These are phyloP conservation scores for Sporisorium sorghi DNA, from an alignment of 1,284 basidiomycete genomes.

Conservation along the genomic window DNA sequence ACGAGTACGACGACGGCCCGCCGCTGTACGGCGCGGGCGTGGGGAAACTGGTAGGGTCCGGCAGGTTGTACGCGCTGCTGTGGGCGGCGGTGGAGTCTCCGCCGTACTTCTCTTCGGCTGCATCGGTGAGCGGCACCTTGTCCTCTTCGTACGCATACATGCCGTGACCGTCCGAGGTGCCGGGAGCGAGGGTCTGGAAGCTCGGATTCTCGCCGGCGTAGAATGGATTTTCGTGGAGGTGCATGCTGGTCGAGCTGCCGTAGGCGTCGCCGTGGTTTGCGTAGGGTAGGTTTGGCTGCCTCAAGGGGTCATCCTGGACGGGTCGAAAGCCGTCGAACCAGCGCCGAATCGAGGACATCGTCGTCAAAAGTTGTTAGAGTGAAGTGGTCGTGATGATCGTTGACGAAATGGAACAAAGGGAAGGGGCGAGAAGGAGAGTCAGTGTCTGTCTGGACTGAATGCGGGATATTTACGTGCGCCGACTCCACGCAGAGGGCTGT, in stretches of 20 bases:
- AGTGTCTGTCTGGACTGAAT: background rate
- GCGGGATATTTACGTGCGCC: background rate
- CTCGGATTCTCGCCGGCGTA: slow-evolving; percentile 47
- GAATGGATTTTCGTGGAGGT: slow-evolving; percentile 43
- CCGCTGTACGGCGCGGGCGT: slow-evolving; percentile 41
- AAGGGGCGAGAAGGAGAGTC: background rate
- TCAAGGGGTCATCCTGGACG: slow-evolving; percentile 42
- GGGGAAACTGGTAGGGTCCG: slow-evolving; percentile 24
- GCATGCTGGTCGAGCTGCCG: slow-evolving; percentile 24
- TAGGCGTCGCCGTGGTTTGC: slow-evolving; percentile 11
- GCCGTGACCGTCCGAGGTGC: slow-evolving; percentile 38
- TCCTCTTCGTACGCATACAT: slow-evolving; percentile 53
- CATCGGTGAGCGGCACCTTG: slow-evolving; percentile 52
- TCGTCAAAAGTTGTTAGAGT: background rate
- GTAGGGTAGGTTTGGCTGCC: slow-evolving; percentile 25
- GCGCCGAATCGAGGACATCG: slow-evolving; percentile 33
- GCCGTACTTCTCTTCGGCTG: slow-evolving; percentile 49
- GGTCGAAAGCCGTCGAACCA: slow-evolving; percentile 31
- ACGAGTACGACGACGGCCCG: slow-evolving; percentile 37
- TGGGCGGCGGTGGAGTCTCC: slow-evolving; percentile 16
- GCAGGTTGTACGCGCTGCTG: slow-evolving; percentile 39
- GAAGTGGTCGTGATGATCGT: background rate
- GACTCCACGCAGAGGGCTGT: background rate
- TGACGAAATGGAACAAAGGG: background rate
- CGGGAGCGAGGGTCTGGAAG: slow-evolving; percentile 33